phyloP scores from a whole-genome alignment of 1,284 basidiomycete species.

The Puccinia hordei region DNA sequence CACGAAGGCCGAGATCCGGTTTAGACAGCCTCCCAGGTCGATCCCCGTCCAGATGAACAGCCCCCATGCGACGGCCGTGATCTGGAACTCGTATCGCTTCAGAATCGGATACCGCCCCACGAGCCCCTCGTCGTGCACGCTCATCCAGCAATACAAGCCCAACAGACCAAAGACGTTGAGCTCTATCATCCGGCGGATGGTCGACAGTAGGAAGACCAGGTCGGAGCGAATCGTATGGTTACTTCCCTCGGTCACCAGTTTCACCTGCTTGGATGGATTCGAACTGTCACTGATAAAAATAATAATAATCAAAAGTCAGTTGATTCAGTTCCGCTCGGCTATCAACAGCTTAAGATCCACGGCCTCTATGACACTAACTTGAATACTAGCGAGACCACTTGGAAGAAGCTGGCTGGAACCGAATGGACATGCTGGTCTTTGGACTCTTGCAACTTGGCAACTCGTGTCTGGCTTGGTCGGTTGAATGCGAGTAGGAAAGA shows the following conservation, averaged over 20 bases:
- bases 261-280: not conserved
- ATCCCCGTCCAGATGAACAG: constrained; percentile 16
- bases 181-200: constrained; percentile 31
- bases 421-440: not conserved
- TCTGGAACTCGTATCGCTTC: not conserved
- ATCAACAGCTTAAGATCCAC: not conserved
- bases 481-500: not conserved
- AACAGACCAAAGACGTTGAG: constrained; percentile 53
- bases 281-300: not conserved
- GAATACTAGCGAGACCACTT: not conserved
- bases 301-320: not conserved
- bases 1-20: not conserved
- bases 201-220: constrained; percentile 9
- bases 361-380: not conserved
- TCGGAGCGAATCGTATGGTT: constrained; percentile 49
- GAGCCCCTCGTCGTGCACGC: not conserved
- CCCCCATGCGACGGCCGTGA: not conserved
- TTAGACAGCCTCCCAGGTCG: not conserved
- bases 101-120: not conserved
- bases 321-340: not conserved
- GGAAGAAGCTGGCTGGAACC: not conserved
- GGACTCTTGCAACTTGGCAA: not conserved
- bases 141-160: constrained; percentile 31
- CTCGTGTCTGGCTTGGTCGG: not conserved
- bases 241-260: not conserved